phyloP scores from a whole-genome alignment of 805 yeast species.

The Wickerhamiella qilinensis region DNA sequence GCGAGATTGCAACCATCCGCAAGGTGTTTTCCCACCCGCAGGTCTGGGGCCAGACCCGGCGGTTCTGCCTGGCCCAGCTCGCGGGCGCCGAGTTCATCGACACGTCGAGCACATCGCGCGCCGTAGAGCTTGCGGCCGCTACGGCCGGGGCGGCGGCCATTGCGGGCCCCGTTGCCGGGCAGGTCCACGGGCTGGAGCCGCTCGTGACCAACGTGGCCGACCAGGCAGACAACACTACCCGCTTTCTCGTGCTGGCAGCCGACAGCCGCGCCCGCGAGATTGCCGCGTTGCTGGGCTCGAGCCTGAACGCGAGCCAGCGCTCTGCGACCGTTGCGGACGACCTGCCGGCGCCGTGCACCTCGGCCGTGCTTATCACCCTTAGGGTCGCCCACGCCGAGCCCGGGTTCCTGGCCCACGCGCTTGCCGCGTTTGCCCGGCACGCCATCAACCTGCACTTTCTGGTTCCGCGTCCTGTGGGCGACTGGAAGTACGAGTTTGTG shows the following conservation, averaged over 20 bases:
- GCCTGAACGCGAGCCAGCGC: background rate
- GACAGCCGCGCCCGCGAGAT: background rate
- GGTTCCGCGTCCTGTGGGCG: conserved; percentile 57
- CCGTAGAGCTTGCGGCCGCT: conserved; percentile 47
- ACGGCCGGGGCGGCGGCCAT: conserved; percentile 45
- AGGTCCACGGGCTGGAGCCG: conserved; percentile 44
- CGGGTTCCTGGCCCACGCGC: conserved; percentile 57
- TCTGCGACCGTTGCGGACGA: background rate
- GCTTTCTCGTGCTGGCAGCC: conserved; percentile 65
- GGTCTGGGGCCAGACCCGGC: conserved; percentile 85
- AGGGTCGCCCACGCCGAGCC: conserved; percentile 43
- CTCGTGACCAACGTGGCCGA: conserved; percentile 50
- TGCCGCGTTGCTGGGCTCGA: background rate
- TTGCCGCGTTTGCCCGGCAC: conserved; percentile 38
- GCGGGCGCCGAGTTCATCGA: conserved; percentile 38
- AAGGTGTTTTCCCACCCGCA: conserved; percentile 86
- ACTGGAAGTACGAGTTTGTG: conserved; percentile 74
- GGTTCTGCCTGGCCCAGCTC: conserved; percentile 30
- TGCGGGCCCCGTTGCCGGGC: conserved; percentile 54
- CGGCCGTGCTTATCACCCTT: conserved; percentile 41
- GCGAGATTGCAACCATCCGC: conserved; percentile 30
- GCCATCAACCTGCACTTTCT: conserved; percentile 54
- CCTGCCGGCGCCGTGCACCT: too few relatives aligned
- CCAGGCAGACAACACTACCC: conserved; percentile 57
- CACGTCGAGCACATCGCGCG: conserved; percentile 66